Evolutionary conservation across 116 monocot species (phyloP).

Genomic region (Cymodocea nodosa): DNA sequence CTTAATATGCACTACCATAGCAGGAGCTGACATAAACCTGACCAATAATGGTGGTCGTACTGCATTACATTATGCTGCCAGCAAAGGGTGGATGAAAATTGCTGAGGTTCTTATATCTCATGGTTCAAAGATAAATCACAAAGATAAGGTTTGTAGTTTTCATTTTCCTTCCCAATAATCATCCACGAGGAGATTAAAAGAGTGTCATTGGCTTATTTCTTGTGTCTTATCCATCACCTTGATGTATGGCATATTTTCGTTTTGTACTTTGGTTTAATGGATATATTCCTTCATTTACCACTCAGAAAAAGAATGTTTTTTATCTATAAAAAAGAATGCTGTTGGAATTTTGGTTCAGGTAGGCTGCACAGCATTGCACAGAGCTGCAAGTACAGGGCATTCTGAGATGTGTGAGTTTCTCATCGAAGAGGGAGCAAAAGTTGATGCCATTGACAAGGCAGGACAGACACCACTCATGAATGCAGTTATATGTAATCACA

Average conservation of each 20-base stretch:
- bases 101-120: conserved; percentile 65
- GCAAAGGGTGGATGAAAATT: conserved; percentile 75
- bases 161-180: background rate
- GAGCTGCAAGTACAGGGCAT: conserved; percentile 81
- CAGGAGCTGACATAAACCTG: conserved; percentile 76
- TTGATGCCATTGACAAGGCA: conserved; percentile 62
- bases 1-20: background rate
- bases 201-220: background rate
- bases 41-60: conserved; percentile 71
- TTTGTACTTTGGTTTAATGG: too few species aligned
- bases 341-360: conserved; percentile 21
- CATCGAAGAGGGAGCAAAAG: conserved; percentile 87
- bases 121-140: conserved; percentile 72
- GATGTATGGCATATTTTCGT: too few species aligned
- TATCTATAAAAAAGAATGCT: too few species aligned
- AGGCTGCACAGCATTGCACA: conserved; percentile 83
- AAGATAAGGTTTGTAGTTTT: conserved; percentile 48
- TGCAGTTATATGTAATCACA: conserved; percentile 73
- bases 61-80: conserved; percentile 95
- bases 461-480: conserved; percentile 85
- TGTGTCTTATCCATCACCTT: too few species aligned
- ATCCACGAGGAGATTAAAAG: background rate
- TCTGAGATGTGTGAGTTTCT: conserved; percentile 67
- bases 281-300: too few species aligned
- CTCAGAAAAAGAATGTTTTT: too few species aligned